Conservation (phyloP, 805 yeast genomes). For the Wickerhamiella occidentalis region DNA sequence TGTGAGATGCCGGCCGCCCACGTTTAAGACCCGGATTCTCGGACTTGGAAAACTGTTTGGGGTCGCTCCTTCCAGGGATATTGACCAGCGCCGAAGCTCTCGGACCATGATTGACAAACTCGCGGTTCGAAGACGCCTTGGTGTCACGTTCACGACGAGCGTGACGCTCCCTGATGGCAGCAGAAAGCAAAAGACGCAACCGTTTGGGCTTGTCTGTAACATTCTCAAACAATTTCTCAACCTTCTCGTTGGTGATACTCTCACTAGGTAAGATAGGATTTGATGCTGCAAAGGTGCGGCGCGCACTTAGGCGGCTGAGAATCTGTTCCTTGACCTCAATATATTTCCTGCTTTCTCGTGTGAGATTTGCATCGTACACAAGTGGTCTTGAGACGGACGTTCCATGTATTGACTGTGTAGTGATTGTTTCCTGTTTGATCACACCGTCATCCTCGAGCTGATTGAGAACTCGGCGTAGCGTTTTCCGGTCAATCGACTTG, state of each 20-base stretch:
- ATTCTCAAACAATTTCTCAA: conserved; percentile 3
- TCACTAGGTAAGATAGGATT: background rate
- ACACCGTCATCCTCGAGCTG: conserved; percentile 28
- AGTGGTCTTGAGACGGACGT: conserved; percentile 20
- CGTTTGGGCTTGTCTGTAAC: conserved; percentile 5
- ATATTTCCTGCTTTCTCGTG: conserved; percentile 3
- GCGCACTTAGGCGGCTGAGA: background rate
- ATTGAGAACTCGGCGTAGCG: conserved; percentile 37
- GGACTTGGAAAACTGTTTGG: background rate
- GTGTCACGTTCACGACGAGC: background rate
- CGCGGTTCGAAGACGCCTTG: background rate
- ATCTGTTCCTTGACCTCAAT: conserved; percentile 14
- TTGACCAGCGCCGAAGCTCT: conserved; percentile 7
- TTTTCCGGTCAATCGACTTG: conserved; percentile 42
- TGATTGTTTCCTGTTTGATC: conserved; percentile 23
- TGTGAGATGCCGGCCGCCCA: background rate
- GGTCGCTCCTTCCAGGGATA: conserved; percentile 9
- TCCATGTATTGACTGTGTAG: conserved; percentile 20
- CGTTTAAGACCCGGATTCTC: conserved; percentile 1
- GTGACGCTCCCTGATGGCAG: conserved; percentile 3
- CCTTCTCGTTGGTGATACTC: background rate
- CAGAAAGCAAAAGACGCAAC: background rate
- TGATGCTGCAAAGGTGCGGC: background rate
- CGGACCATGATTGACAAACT: conserved; percentile 5
- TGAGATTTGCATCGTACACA: conserved; percentile 20